phyloP scores from a whole-genome alignment of 1,139 yeast genomes.

The Scheffersomyces quercinus region DNA sequence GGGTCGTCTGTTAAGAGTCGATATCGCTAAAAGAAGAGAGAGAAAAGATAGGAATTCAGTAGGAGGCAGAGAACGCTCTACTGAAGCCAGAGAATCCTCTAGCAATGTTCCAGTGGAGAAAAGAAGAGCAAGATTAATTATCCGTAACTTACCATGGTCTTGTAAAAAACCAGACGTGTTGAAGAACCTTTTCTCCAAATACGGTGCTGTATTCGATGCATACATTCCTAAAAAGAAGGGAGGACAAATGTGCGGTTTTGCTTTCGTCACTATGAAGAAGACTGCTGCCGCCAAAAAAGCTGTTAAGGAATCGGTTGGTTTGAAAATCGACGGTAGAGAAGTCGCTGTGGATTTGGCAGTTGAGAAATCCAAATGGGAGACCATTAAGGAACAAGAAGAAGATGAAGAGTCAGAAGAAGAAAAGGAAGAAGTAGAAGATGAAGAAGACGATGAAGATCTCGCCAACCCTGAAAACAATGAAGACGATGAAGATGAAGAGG shows the following conservation, averaged over 20 bases:
- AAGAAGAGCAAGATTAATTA: conserved; percentile 79
- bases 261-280: conserved; percentile 88
- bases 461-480: conserved; percentile 26
- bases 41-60: conserved; percentile 47
- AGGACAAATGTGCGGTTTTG: conserved; percentile 94
- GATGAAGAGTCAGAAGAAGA: conserved; percentile 39
- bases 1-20: conserved; percentile 69
- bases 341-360: conserved; percentile 95
- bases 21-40: conserved; percentile 89
- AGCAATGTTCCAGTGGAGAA: conserved; percentile 43
- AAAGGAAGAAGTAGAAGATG: conserved; percentile 23
- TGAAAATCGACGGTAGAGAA: conserved; percentile 85
- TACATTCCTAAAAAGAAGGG: conserved; percentile 85
- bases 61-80: conserved; percentile 12
- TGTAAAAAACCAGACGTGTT: conserved; percentile 75
- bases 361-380: conserved; percentile 81
- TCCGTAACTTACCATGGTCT: conserved; percentile 96
- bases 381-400: conserved; percentile 37
- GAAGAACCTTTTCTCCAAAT: conserved; percentile 68
- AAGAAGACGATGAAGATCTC: conserved; percentile 23
- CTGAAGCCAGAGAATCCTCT: conserved; percentile 26
- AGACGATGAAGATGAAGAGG: conserved; percentile 27
- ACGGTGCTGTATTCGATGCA: conserved; percentile 87
- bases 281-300: conserved; percentile 78
- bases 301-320: conserved; percentile 67